These are phyloP conservation scores for Podaxis pistillaris DNA, from an alignment of 768 basidiomycete genomes.

Conservation along the genomic window DNA sequence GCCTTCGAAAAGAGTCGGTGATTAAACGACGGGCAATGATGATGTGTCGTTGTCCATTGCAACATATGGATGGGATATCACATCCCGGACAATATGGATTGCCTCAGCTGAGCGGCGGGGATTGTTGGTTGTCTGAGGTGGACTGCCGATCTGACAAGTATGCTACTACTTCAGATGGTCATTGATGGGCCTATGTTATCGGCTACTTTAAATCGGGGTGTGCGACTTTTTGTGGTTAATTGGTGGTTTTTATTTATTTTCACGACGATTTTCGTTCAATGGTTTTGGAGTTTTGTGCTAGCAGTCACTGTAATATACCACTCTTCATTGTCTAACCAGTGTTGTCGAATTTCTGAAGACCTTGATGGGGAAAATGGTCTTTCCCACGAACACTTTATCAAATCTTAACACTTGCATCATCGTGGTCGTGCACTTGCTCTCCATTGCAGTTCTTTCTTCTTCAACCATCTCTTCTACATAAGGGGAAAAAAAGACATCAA, in stretches of 20 bases:
- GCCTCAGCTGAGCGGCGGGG: neutral
- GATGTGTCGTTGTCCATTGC: no score
- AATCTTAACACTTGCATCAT: constrained; percentile 5
- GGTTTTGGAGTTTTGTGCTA: neutral
- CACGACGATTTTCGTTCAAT: neutral
- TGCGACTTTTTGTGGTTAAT: no score
- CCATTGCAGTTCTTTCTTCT: neutral
- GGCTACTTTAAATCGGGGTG: no score
- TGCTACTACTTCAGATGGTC: no score
- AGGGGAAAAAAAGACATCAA: neutral
- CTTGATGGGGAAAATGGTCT: neutral
- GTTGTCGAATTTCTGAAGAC: no score
- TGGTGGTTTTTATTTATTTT: neutral
- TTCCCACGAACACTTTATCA: constrained; percentile 10
- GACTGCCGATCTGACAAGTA: no score
- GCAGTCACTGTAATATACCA: neutral
- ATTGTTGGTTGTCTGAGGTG: neutral
- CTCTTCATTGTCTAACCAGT: neutral
- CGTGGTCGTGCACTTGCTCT: neutral
- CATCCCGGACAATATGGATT: neutral
- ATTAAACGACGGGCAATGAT: neutral
- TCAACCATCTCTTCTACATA: neutral
- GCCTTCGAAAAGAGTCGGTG: constrained; percentile 9
- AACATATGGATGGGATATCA: neutral
- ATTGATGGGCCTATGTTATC: no score